Base-by-base conservation (phyloP, 2,329 filamentous ascomycete genomes). In the Claviceps maximensis region DNA sequence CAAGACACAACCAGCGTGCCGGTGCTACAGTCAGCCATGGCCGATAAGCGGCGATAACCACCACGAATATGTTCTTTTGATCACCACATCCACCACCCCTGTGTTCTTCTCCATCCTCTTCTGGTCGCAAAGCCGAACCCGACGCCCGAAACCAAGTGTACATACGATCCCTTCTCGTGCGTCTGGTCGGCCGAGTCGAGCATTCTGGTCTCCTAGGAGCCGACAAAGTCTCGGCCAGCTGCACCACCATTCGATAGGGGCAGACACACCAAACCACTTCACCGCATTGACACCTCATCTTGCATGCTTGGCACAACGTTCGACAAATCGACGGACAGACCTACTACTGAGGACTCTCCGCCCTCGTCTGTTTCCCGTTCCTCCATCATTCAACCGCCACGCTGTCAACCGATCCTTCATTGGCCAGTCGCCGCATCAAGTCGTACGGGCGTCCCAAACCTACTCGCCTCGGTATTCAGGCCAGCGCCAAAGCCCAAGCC, bases 221-320 rank as follows among this genome's bases (percentile, higher is more conserved):
- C 31, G 23, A 40, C 38, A 29, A n/a, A 27, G 8, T 19, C 38
- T 50, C 25, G 47, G 17, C 21, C 33, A 49, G 33, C 47, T 9
- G 36, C 31, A 49, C 9, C 47, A 23, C 40, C 49, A 46, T 33
- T 44, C 41, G 19, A 47, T 45, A 33, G 19, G 19, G 38, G 44
- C 45, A 48, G 47, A 51, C 50, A 42, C 55, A 52, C 40, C 36
- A 41, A 21, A 23, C 38, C 31, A 42, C 57, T 48, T 53, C 55
- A 52, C 58, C 54, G 47, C 52, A 52, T 55, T 58, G 59, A 59
- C 59, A 60, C 54, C 56, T 60, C 59, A 59, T 51, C 58, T 55
- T 57, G 59, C 58, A 60, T 54, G 50, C 51, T 50, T 49, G 25
- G 51, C 54, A 47, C 53, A 8, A 48, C 51, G 21, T 49, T 49